A percentile compares a stretch with the other conserved stretches of the same genome.
phyloP scores from a whole-genome alignment of 129 eudicot genomes.

The Flaveria linearis region DNA sequence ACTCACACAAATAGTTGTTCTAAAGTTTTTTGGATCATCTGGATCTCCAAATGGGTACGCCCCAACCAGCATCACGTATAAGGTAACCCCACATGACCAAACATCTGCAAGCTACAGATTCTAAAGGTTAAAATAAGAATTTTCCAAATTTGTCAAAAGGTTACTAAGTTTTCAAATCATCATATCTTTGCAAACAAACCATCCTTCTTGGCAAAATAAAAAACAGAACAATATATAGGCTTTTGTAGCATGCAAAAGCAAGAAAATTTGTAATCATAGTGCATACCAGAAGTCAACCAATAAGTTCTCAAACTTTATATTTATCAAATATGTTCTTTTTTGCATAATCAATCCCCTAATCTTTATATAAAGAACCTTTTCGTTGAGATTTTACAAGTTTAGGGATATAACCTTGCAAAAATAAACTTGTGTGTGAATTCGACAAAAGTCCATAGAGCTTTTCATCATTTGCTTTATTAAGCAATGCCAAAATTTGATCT shows the following conservation, averaged over 20 bases:
- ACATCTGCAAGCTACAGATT: slow-evolving; percentile 70
- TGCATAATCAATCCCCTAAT: not conserved
- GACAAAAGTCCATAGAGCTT: not conserved
- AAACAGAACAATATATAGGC: not conserved
- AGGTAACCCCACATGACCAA: slow-evolving; percentile 83
- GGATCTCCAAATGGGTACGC: slow-evolving; percentile 80
- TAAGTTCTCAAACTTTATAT: not conserved
- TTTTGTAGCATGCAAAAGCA: not conserved
- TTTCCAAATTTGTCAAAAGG: not conserved
- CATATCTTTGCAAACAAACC: not conserved
- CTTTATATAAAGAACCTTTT: not conserved
- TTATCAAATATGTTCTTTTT: not conserved
- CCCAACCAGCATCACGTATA: slow-evolving; percentile 74
- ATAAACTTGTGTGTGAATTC: not conserved
- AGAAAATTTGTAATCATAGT: not conserved
- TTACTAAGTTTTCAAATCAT: slow-evolving; percentile 1
- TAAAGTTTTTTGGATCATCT: slow-evolving; percentile 56
- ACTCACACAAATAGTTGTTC: slow-evolving; percentile 55
- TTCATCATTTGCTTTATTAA: not conserved
- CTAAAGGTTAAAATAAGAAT: slow-evolving; percentile 17
- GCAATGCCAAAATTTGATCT: not conserved
- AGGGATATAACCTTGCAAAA: not conserved
- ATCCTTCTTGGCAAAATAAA: no score
- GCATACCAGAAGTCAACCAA: not conserved
- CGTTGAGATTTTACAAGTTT: not conserved